Evolutionary conservation across 2,329 filamentous ascomycete species (phyloP), one percentile per base, ranked within the genome.

Genomic region (Cryphonectria radicalis): DNA sequence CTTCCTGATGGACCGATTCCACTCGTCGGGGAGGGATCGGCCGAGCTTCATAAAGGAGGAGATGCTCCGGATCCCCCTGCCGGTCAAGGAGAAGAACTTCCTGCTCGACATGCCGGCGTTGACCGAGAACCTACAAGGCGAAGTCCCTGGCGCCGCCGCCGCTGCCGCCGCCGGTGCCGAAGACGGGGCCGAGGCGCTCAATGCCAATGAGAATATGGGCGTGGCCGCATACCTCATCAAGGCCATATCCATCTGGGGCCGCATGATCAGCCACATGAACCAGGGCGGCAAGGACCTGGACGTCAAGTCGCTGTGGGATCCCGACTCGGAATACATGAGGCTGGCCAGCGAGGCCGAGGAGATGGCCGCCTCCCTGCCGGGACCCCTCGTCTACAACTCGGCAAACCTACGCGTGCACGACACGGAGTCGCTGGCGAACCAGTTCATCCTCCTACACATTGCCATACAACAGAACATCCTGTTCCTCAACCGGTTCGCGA

Each of bases 1-100:
- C 79, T 97, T 97, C 77, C 81, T 98, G 70, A 98, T 98, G 95
- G 96, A 99, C 79, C 90, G 95, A 0, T 98, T 98, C 84, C 98
- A 97, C 81, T 98, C 95, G 0, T 98, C 95, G 1, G 95, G 96
- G 1, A 97, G 94, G 2, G 95, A 98, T 77, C 88, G 95, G 53
- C 96, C 96, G 28, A 93, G 94, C 68, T 97, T 98, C 76, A 92
- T 97, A 69, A 92, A 93, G 75, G 94, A 98, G 79, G 93, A 96
- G 75, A 93, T 93, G 69, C 88, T 98, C 73, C 91, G 94, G 75
- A 93, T 98, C 22, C 95, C 96, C 74, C 83, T 99, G 35, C 96
- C 96, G 0, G 93, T 98, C 76, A 95, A 93, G 78, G 96, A 99
- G 79, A 91, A 91, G 66, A 91, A 93, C 74, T 98, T 97, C 77